A percentile compares a stretch with the other conserved stretches of the same genome.
These are phyloP conservation scores for Chenopodium suecicum DNA, from an alignment of 148 eudicot species.

Conservation along the genomic window DNA sequence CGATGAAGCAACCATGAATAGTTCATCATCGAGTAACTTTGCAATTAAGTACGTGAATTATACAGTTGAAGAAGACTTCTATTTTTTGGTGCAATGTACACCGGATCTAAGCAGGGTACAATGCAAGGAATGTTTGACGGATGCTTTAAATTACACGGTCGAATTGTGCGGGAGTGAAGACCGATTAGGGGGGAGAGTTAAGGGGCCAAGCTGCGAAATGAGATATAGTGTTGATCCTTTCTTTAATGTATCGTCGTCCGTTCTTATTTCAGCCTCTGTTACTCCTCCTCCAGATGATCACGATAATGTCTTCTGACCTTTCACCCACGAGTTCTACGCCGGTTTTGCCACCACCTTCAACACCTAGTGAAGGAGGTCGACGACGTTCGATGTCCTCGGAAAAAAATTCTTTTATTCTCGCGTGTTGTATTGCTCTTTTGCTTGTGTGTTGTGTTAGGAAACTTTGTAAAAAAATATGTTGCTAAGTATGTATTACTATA, in stretches of 20 bases:
- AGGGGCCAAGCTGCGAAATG: conserved; percentile 19
- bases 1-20: conserved; percentile 4
- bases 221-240: conserved; percentile 10
- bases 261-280: background rate
- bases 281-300: background rate
- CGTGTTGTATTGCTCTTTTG: too few relatives aligned
- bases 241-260: background rate
- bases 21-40: background rate
- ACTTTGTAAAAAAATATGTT: too few relatives aligned
- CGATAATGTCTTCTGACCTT: too few relatives aligned
- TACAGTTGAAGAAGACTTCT: background rate
- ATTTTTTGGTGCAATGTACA: conserved; percentile 27
- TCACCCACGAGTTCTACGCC: too few relatives aligned
- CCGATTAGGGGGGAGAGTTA: background rate
- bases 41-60: background rate
- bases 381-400: too few relatives aligned
- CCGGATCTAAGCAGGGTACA: conserved; percentile 13
- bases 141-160: conserved; percentile 17
- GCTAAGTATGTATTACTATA: too few relatives aligned
- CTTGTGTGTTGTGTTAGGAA: too few relatives aligned
- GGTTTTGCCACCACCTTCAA: background rate
- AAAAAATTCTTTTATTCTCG: too few relatives aligned
- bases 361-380: too few relatives aligned
- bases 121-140: conserved; percentile 21
- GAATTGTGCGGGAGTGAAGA: background rate